Percentiles rank a stretch among this genome's conserved stretches.
Conservation (phyloP, 2,329 filamentous ascomycete genomes). For the Cucurbitaria berberidis region DNA sequence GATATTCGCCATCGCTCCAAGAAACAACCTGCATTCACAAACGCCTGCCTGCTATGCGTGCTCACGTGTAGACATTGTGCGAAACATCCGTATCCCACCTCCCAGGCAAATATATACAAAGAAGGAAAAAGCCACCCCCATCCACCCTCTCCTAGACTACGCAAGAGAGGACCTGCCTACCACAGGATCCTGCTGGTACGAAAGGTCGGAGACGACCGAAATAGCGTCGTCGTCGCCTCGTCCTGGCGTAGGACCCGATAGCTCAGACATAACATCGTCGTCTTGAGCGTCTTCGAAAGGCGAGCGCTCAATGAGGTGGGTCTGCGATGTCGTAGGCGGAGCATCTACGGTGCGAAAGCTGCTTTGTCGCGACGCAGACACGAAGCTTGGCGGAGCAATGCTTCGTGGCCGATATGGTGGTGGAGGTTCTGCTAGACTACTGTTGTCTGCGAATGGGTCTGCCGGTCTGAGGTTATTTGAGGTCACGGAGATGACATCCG, state of each 20-base stretch:
- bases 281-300: constrained; percentile 44
- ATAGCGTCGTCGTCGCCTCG: constrained; percentile 26
- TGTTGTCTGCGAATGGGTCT: constrained; percentile 40
- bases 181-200: constrained; percentile 40
- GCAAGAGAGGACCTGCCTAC: constrained; percentile 17
- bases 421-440: constrained; percentile 40
- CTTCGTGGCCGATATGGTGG: constrained; percentile 47
- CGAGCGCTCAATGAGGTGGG: constrained; percentile 34
- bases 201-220: constrained; percentile 42
- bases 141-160: neutral
- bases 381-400: constrained; percentile 34
- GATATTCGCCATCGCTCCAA: neutral
- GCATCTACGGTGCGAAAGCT: constrained; percentile 31
- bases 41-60: neutral
- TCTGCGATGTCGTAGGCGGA: constrained; percentile 23
- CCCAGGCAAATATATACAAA: constrained; percentile 23
- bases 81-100: neutral
- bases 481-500: constrained; percentile 42
- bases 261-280: constrained; percentile 36
- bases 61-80: neutral
- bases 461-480: constrained; percentile 29
- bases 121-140: neutral
- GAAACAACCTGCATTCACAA: neutral
- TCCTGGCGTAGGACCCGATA: constrained; percentile 29
- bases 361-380: constrained; percentile 39